These are phyloP conservation scores for Rhizopogon rudus DNA, from an alignment of 768 basidiomycete species.

Conservation along the genomic window DNA sequence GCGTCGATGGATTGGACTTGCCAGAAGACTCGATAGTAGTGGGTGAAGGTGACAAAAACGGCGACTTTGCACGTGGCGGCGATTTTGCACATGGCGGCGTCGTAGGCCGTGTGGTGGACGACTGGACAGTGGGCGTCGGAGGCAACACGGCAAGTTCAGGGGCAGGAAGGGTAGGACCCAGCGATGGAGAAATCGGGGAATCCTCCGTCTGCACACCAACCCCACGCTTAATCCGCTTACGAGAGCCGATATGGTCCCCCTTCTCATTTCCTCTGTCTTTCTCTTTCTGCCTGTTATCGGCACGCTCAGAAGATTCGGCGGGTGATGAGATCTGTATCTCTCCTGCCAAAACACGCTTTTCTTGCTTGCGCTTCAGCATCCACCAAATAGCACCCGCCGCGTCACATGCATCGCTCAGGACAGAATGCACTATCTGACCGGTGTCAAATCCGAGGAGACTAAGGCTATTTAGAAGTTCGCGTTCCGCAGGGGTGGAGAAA, in stretches of 20 bases:
- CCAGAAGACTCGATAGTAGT: slow-evolving; percentile 43
- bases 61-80: slow-evolving; percentile 48
- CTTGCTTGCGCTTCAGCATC: slow-evolving; percentile 85
- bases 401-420: slow-evolving; percentile 89
- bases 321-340: slow-evolving; percentile 4
- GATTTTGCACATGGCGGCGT: slow-evolving; percentile 49
- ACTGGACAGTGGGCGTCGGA: slow-evolving; percentile 60
- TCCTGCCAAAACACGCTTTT: slow-evolving; percentile 47
- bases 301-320: not conserved
- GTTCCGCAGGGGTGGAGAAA: slow-evolving; percentile 83
- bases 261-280: slow-evolving; percentile 25
- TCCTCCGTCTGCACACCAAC: slow-evolving; percentile 46
- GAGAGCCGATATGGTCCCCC: slow-evolving; percentile 15
- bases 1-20: slow-evolving; percentile 67
- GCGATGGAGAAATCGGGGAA: slow-evolving; percentile 13
- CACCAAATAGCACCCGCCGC: slow-evolving; percentile 91
- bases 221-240: slow-evolving; percentile 18
- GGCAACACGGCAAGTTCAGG: slow-evolving; percentile 74
- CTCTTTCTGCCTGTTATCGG: slow-evolving; percentile 17
- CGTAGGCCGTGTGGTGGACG: slow-evolving; percentile 29
- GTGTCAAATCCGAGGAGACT: slow-evolving; percentile 84
- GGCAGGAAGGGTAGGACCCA: slow-evolving; percentile 32
- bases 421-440: slow-evolving; percentile 93
- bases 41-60: slow-evolving; percentile 54
- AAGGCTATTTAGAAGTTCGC: slow-evolving; percentile 72